Evolutionary conservation across 108 stramenopile species (phyloP), one percentile per base, ranked within the genome.

Genomic region (Discostella stelligeroides): DNA sequence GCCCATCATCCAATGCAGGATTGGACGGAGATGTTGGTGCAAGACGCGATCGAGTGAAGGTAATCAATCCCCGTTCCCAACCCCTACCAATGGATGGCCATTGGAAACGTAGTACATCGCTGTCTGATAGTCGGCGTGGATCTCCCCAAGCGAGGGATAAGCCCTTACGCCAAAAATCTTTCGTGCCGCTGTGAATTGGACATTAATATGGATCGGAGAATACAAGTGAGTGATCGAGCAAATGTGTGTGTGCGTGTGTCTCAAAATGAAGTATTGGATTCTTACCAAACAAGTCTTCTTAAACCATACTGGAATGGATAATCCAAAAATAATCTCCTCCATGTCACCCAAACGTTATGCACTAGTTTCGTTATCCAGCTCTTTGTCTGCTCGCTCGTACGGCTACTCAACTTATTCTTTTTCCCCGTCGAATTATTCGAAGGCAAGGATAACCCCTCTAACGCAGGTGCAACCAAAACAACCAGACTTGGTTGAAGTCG

Each of bases 31-130:
- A 60, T 1, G 58, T 34, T 34, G 34, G 24, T 4, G 53, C 41
- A 6, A 62, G 7, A 30, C 83, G 76, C 10, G 84, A 76, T 29
- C 73, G 50, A 10, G 85, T 49, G 73, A 94, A 94, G 34, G 54
- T 50, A n/a, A 94, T 24, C 12, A 94, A 17, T 1, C 92, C 92
- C 34, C 62, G 34, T 62, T 94, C 92, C 92, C 92, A 94, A 29
- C 87, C 89, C 58, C 66, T 69, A 4, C 88, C 88, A 70, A 94
- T 87, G 10, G 92, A 81, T 5, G 89, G 92, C 92, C 92, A 94
- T 50, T 86, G 79, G 63, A 89, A 94, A 29, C 89, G 83, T 18
- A 94, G 64, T 12, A 84, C 88, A 65, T 91, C 88, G 46, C 76
- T 79, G 28, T 94, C 85, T 23, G 67, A 70, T 7, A 92, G 54